Evolutionary conservation across 1,284 basidiomycete species (phyloP), one percentile per base, ranked within the genome.

Genomic region (Puccinia horiana): DNA sequence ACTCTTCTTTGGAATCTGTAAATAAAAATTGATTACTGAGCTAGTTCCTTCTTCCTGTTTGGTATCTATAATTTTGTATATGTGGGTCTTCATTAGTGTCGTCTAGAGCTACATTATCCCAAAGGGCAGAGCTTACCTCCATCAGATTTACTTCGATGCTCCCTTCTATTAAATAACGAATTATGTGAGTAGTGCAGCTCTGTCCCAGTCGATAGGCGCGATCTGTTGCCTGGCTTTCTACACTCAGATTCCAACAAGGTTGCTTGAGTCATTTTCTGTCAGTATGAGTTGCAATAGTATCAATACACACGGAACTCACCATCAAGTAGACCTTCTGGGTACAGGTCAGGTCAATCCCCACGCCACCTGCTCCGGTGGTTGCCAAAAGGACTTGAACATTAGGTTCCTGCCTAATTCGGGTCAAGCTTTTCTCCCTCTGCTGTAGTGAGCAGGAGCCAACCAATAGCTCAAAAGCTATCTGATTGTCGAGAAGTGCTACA

Each of bases 61-160:
- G 42, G 65, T 69, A 69, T 47, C 65, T 69, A 44, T 44, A 47
- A 69, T 26, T 44, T 69, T 14, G 32, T 18, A 47, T 20, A 44
- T 42, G 65, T 44, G 20, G 0, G 26, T 44, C 4, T 69, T 47
- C 65, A 69, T 69, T n/a, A 69, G 65, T 40, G 12, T 47, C 40
- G 6, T 16, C 9, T 40, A 69, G 4, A 44, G 5, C 23, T 69
- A 4, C 16, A 26, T 44, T 2, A 69, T 32, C 2, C 3, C 3
- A 29, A 65, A 14, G 18, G 11, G 16, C 61, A 23, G 1, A 65
- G 26, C 40, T 5, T 16, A 69, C 65, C 65, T 69, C 65, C 37
- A 69, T 69, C 40, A 69, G n/a, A 40, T 69, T 69, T 3, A 44
- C 65, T 44, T 69, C 65, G 44, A 69, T 69, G 18, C 65, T 69